A percentile compares a stretch with the other conserved stretches of the same genome.
Conservation (phyloP, 192 early-diverging fungal genomes). For the Backusella parvicylindrica region DNA sequence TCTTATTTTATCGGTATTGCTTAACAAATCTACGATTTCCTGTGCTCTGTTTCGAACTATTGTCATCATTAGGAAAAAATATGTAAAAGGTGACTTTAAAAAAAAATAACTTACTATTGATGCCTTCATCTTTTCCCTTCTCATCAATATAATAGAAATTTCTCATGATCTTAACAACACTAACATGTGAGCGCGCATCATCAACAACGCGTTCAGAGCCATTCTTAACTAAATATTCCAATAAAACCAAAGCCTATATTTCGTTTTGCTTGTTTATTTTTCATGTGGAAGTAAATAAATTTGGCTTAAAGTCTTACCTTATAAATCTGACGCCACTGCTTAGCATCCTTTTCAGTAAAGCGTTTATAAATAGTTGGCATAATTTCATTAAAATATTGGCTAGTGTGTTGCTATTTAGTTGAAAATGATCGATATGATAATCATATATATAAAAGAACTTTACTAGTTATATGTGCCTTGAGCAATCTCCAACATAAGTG, state of each 20-base stretch:
- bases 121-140: slow-evolving; percentile 95
- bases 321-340: slow-evolving; percentile 94
- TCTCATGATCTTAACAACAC: slow-evolving; percentile 81
- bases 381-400: slow-evolving; percentile 91
- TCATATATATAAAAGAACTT: slow-evolving; percentile 4
- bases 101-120: slow-evolving; percentile 71
- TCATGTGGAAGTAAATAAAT: neutral
- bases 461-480: slow-evolving; percentile 81
- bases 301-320: slow-evolving; percentile 53
- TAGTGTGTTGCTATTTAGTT: slow-evolving; percentile 25
- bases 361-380: slow-evolving; percentile 91
- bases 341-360: slow-evolving; percentile 78
- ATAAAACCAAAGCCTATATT: slow-evolving; percentile 76
- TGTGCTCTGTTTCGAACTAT: slow-evolving; percentile 85
- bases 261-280: neutral
- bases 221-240: slow-evolving; percentile 95
- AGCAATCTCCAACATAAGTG: slow-evolving; percentile 94
- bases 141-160: slow-evolving; percentile 91
- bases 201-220: slow-evolving; percentile 93
- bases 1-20: slow-evolving; percentile 74
- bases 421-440: neutral
- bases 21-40: slow-evolving; percentile 85
- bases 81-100: neutral
- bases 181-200: slow-evolving; percentile 78
- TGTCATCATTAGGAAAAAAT: neutral